Conservation (phyloP, 768 basidiomycete genomes). For the Calocybe indica region DNA sequence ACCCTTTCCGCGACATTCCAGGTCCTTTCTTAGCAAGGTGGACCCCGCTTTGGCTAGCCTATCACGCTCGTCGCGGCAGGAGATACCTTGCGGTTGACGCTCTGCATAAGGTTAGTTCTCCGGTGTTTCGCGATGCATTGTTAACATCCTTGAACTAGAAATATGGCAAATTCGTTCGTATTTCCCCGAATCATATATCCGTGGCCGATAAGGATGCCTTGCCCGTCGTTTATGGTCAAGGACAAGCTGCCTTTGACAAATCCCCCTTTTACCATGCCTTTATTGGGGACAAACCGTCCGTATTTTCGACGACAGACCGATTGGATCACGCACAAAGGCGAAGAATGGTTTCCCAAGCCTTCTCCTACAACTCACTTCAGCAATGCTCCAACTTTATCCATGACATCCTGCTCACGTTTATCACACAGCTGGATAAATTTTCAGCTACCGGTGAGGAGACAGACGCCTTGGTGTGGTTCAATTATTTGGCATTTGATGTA, state of each 20-base stretch:
- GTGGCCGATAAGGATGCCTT: slow-evolving; percentile 20
- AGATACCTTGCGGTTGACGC: slow-evolving; percentile 23
- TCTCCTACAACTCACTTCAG: slow-evolving; percentile 16
- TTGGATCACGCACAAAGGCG: slow-evolving; percentile 24
- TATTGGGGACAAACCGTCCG: slow-evolving; percentile 18
- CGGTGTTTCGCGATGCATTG: background rate
- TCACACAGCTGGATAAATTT: slow-evolving; percentile 15
- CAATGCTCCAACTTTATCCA: slow-evolving; percentile 15
- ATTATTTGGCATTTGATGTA: slow-evolving; percentile 27
- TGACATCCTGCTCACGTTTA: slow-evolving; percentile 8
- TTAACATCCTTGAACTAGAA: slow-evolving; percentile 9
- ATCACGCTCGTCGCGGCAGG: slow-evolving; percentile 20
- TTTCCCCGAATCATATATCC: slow-evolving; percentile 27
- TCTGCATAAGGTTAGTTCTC: slow-evolving; percentile 17
- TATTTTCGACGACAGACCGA: slow-evolving; percentile 25
- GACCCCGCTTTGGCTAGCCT: slow-evolving; percentile 25
- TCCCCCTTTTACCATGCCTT: slow-evolving; percentile 27
- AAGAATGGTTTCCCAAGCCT: slow-evolving; percentile 23
- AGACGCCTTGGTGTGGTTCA: slow-evolving; percentile 23
- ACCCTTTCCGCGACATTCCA: slow-evolving; percentile 15
- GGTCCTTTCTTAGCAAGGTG: slow-evolving; percentile 23
- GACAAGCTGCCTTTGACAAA: slow-evolving; percentile 21
- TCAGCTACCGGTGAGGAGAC: slow-evolving; percentile 11
- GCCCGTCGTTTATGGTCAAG: slow-evolving; percentile 24
- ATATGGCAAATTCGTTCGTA: slow-evolving; percentile 23